These are phyloP conservation scores for Sapria himalayana DNA, from an alignment of 345 rosid genomes.

Conservation along the genomic window DNA sequence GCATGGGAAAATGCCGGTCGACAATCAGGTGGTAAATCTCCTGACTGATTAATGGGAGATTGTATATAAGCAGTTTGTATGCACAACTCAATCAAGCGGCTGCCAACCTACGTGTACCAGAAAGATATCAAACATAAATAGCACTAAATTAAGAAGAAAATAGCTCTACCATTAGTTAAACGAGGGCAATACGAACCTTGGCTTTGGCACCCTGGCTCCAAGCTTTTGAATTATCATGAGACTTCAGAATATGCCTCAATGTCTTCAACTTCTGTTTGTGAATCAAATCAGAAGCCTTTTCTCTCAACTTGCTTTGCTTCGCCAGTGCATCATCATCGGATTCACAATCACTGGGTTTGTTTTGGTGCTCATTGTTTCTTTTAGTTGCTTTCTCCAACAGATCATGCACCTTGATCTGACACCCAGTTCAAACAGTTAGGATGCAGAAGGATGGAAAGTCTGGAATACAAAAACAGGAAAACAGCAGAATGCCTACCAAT, in stretches of 20 bases:
- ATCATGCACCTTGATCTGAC: slow-evolving; percentile 48
- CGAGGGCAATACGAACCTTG: slow-evolving; percentile 44
- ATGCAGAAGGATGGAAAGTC: too few relatives aligned
- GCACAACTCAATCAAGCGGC: slow-evolving; percentile 68
- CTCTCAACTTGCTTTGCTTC: slow-evolving; percentile 49
- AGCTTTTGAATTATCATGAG: slow-evolving; percentile 42
- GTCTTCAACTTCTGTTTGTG: slow-evolving; percentile 68
- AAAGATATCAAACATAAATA: slow-evolving; percentile 4
- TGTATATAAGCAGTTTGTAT: slow-evolving; percentile 73
- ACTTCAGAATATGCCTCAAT: slow-evolving; percentile 57
- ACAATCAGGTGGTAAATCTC: slow-evolving; percentile 50
- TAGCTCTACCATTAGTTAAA: slow-evolving; percentile 3
- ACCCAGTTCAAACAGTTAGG: slow-evolving; percentile 7
- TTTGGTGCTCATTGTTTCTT: slow-evolving; percentile 20
- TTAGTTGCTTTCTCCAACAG: slow-evolving; percentile 66
- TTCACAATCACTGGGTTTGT: slow-evolving; percentile 22
- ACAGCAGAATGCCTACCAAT: too few relatives aligned
- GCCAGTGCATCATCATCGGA: slow-evolving; percentile 17
- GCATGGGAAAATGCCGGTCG: slow-evolving; percentile 87
- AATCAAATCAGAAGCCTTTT: slow-evolving; percentile 52
- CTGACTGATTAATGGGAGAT: slow-evolving; percentile 43
- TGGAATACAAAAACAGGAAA: too few relatives aligned
- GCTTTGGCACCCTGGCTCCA: slow-evolving; percentile 62
- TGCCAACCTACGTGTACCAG: slow-evolving; percentile 51
- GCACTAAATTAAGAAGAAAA: background rate